Conservation (phyloP, 768 basidiomycete genomes). For the Leccinum broughii region DNA sequence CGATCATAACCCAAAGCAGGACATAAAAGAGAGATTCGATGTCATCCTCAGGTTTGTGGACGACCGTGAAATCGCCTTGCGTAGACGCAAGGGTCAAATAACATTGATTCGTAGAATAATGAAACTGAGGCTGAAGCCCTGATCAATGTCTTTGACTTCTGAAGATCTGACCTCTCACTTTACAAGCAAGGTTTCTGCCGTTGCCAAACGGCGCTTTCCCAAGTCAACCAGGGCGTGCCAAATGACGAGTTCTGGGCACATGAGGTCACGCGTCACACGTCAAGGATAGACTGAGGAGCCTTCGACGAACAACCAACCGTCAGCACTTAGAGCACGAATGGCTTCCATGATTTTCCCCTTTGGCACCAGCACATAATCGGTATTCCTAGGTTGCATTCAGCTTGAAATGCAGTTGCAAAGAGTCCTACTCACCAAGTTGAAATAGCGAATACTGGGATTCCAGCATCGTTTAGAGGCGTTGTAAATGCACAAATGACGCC, state of each 20-base stretch:
- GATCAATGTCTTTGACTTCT: too few relatives aligned
- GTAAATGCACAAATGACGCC: slow-evolving; percentile 58
- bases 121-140: too few relatives aligned
- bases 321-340: slow-evolving; percentile 41
- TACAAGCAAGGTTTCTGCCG: too few relatives aligned
- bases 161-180: too few relatives aligned
- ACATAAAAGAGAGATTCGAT: too few relatives aligned
- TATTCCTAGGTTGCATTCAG: slow-evolving; percentile 48
- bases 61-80: too few relatives aligned
- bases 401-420: background rate
- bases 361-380: slow-evolving; percentile 63
- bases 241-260: slow-evolving; percentile 72
- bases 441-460: slow-evolving; percentile 57
- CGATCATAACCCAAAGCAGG: too few relatives aligned
- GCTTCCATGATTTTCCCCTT: slow-evolving; percentile 43
- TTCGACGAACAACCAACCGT: slow-evolving; percentile 48
- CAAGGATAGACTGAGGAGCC: slow-evolving; percentile 6
- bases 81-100: too few relatives aligned
- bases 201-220: too few relatives aligned
- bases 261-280: slow-evolving; percentile 40
- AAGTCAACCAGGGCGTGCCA: slow-evolving; percentile 51
- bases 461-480: slow-evolving; percentile 50
- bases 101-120: too few relatives aligned
- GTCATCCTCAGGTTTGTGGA: too few relatives aligned
- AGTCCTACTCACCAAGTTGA: slow-evolving; percentile 56